Evolutionary conservation across 164 flowering plant species (phyloP), one percentile per base, ranked within the genome.

Genomic region (Brasenia schreberi): DNA sequence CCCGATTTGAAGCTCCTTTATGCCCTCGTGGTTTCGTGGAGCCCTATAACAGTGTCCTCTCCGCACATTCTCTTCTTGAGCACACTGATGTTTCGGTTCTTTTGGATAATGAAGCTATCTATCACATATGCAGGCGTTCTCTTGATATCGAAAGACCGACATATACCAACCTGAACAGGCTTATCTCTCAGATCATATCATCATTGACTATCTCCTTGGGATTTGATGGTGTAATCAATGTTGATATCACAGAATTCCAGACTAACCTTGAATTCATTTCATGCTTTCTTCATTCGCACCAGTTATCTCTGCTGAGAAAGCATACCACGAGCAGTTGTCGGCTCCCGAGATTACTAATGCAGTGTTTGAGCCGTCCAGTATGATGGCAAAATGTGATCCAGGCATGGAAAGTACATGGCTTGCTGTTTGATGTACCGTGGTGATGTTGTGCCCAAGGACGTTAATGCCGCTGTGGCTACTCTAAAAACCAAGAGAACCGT

Each of bases 321-420:
- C 39, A 33, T 33, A 33, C 39, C 39, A 33, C 4, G 39, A 81
- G 75, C 82, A 79, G 52, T 70, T 77, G 42, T 79, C 84, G 0
- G 79, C 77, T 42, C 72, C 84, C 5, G 84, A 81, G 43, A 79
- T 81, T 73, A 81, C 84, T 39, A 81, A 79, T 71, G 74, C 71
- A 18, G 82, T 79, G 17, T 81, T 81, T 70, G 84, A 81, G 70
- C 84, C 84, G 0, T 69, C 82, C 6, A 74, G 80, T 39, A 79
- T 81, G 84, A 81, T 81, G 84, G 84, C 77, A 0, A 80, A 80
- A 49, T 80, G 81, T 62, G 81, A 78, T 44, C 83, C 81, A 78
- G 83, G 68, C 83, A 75, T 62, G 82, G 82, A 42, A 80, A 80
- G 64, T 78, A 78, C 76, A 80, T 80, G 83, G 81, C 81, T 4